These are phyloP conservation scores for Scenedesmus sp. DNA, from an alignment of 163 green algal genomes.

Conservation along the genomic window DNA sequence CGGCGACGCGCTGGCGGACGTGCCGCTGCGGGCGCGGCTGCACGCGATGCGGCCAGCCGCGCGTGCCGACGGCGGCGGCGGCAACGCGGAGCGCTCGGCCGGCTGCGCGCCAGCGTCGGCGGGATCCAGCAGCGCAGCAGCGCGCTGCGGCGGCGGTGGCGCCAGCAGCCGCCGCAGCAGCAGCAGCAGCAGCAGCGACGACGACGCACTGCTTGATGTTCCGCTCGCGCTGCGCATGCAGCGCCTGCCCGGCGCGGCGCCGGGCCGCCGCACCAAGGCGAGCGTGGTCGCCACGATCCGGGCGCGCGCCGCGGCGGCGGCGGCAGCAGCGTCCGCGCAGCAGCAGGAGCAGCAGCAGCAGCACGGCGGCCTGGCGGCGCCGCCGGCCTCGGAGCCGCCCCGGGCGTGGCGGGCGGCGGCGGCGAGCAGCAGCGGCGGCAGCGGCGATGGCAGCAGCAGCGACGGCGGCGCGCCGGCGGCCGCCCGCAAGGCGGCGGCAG, in stretches of 20 bases:
- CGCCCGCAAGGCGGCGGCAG: no score
- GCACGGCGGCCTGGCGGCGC: background rate
- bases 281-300: background rate
- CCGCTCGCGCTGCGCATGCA: constrained; percentile 15
- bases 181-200: constrained; percentile 12
- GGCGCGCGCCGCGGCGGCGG: no score
- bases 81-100: no score
- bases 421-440: no score
- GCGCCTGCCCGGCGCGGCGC: background rate
- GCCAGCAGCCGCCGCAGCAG: background rate
- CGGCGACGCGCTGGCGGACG: background rate
- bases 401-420: no score
- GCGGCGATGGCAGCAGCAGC: no score
- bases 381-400: no score
- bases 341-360: constrained; percentile 1
- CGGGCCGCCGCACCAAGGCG: background rate
- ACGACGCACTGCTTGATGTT: constrained; percentile 20
- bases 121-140: background rate
- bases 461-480: no score
- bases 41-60: no score
- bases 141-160: background rate
- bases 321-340: background rate
- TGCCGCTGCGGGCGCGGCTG: no score
- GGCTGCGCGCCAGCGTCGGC: no score
- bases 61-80: no score